Evolutionary conservation across 371 early-diverging fungal species (phyloP), one percentile per base, ranked within the genome.

Genomic region (Saksenaea vasiformis): DNA sequence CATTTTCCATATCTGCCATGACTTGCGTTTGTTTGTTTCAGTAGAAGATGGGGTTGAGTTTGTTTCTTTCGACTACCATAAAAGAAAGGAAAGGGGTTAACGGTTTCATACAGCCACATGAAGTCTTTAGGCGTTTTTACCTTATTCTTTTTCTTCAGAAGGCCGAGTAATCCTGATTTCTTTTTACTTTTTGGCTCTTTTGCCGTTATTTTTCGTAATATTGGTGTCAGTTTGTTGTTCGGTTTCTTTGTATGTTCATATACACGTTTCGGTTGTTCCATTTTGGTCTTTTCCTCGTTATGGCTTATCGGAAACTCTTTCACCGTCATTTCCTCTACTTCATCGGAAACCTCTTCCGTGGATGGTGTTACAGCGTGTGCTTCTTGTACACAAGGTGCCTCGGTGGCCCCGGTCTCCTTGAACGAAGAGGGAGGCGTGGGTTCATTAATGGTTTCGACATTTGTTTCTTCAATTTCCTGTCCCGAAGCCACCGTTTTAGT

Each of bases 371-470:
- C 51, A 47, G 51, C 22, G 22, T 22, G 24, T 47, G 51, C 51
- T 47, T 17, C 51, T 22, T 47, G 51, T 47, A 47, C 51, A 47
- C 51, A 47, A 47, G 10, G 4, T 47, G 51, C 9, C 27, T 47
- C 51, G 51, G 51, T 47, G 51, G 51, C 22, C 51, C 51, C 51
- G 51, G 51, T 22, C 51, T 47, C 51, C 22, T 47, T 47, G 51
- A 47, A 17, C 19, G 51, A 47, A 19, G 51, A 47, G 22, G 51
- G 51, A 5, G 51, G 51, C 27, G 51, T 47, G 51, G 51, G 51
- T 47, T 47, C 51, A 47, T 17, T 8, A 9, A 47, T 47, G 22
- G n/a, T 17, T 10, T 22, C 51, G 19, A 5, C 22, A 9, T 22
- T 22, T 10, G 17, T 17, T 19, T 19, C 22, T 47, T 47, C 51